Evolutionary conservation across 148 eudicot genomes (phyloP).

Genomic region (Fallopia convolvulus): DNA sequence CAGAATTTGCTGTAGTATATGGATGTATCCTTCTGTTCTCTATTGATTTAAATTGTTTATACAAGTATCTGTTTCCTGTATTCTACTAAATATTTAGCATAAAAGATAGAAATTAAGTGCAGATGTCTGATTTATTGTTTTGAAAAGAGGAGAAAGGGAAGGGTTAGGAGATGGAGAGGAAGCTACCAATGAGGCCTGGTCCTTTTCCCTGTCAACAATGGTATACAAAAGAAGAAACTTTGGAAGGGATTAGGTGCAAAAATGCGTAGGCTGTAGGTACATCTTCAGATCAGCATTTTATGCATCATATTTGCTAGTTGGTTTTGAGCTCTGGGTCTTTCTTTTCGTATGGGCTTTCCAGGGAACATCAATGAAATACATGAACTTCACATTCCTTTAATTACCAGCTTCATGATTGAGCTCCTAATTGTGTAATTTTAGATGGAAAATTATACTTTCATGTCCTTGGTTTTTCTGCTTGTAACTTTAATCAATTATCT

Average conservation of each 20-base stretch:
- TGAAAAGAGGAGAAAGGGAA: not conserved
- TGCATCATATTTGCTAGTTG: slow-evolving; percentile 1
- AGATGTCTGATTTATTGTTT: not conserved
- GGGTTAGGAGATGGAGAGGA: not conserved
- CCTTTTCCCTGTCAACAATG: not conserved
- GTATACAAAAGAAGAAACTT: slow-evolving; percentile 1
- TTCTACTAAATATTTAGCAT: not conserved
- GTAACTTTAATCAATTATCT: not conserved
- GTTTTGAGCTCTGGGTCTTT: not conserved
- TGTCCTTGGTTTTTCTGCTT: not conserved
- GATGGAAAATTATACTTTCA: not conserved
- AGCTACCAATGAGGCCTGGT: not conserved
- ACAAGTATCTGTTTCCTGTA: not conserved
- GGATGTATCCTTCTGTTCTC: slow-evolving; percentile 73
- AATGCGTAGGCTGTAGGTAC: not conserved
- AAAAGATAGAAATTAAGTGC: not conserved
- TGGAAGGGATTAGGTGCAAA: not conserved
- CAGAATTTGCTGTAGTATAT: slow-evolving; percentile 94
- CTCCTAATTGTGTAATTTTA: not conserved
- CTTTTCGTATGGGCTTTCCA: not conserved
- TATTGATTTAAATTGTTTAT: not conserved
- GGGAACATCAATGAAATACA: not conserved
- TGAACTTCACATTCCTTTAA: not conserved
- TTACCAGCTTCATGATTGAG: not conserved
- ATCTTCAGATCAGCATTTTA: not conserved